A percentile compares a stretch with the other conserved stretches of the same genome.
phyloP scores from a whole-genome alignment of 2,329 filamentous ascomycete species.

The Colletotrichum sp. region DNA sequence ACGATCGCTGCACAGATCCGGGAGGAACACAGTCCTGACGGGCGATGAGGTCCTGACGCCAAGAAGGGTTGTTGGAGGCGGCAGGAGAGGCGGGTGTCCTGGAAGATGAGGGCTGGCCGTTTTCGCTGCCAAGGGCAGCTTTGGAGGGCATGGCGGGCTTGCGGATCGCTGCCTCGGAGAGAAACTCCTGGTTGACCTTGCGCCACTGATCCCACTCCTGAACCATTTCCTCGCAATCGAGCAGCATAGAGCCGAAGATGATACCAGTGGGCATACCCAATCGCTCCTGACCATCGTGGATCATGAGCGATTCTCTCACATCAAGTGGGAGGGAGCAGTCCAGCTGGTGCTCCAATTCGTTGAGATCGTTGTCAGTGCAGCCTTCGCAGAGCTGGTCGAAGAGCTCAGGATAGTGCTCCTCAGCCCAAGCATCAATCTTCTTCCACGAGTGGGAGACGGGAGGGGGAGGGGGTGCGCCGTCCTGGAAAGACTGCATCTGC shows the following conservation, averaged over 20 bases:
- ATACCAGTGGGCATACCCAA: constrained; percentile 90
- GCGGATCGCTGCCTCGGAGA: constrained; percentile 64
- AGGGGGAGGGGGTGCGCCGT: constrained; percentile 88
- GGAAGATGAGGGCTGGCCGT: constrained; percentile 72
- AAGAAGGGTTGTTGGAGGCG: constrained; percentile 65
- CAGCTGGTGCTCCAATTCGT: constrained; percentile 94
- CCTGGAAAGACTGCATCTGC: constrained; percentile 94
- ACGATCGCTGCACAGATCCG: constrained; percentile 87
- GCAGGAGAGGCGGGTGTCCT: constrained; percentile 53
- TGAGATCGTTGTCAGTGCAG: constrained; percentile 91
- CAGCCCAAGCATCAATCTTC: constrained; percentile 92
- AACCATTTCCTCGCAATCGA: constrained; percentile 97
- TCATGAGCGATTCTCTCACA: constrained; percentile 86
- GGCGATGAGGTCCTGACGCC: constrained; percentile 84
- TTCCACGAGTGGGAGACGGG: constrained; percentile 90
- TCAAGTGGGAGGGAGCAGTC: constrained; percentile 94
- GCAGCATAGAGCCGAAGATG: constrained; percentile 91
- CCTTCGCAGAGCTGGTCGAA: constrained; percentile 93
- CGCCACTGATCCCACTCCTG: constrained; percentile 99
- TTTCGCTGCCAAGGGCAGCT: constrained; percentile 64
- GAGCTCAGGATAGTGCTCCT: constrained; percentile 94
- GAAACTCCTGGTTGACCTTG: constrained; percentile 87
- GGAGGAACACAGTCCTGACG: constrained; percentile 89
- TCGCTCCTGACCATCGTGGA: constrained; percentile 97
- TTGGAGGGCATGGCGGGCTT: constrained; percentile 72